Percentiles rank a stretch among this genome's conserved stretches.
These are phyloP conservation scores for Salix exigua DNA, from an alignment of 345 rosid species.

Conservation along the genomic window DNA sequence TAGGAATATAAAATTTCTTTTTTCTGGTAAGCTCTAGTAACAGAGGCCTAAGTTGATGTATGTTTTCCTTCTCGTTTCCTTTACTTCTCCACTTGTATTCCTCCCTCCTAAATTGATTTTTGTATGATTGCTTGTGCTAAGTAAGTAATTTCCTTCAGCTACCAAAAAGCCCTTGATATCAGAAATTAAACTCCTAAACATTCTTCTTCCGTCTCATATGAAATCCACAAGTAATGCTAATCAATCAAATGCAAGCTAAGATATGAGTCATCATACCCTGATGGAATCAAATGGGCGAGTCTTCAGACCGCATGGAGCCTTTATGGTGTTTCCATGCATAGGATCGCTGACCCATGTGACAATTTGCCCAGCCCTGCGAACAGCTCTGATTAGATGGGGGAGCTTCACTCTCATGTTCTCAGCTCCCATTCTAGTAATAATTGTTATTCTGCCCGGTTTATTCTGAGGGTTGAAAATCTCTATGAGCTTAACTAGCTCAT, in stretches of 20 bases:
- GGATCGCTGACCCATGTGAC: conserved; percentile 97
- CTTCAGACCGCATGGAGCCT: conserved; percentile 95
- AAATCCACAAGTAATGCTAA: neutral
- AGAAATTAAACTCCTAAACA: neutral
- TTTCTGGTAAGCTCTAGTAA: neutral
- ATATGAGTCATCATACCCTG: conserved; percentile 14
- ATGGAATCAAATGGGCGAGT: conserved; percentile 92
- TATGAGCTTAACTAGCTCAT: conserved; percentile 74
- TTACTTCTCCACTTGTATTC: neutral
- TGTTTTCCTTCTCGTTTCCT: neutral
- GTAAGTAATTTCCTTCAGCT: neutral
- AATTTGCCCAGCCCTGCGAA: conserved; percentile 70
- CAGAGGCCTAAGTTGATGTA: no score
- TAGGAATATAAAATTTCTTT: neutral
- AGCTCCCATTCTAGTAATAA: conserved; percentile 87
- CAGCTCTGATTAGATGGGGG: conserved; percentile 82
- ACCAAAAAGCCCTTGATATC: neutral
- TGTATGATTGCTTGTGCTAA: neutral
- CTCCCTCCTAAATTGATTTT: neutral
- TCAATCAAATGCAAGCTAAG: neutral
- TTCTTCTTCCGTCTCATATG: neutral
- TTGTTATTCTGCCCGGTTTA: conserved; percentile 81
- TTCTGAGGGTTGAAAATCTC: conserved; percentile 85
- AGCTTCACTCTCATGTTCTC: conserved; percentile 96
- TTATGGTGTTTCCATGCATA: conserved; percentile 95